These are phyloP conservation scores for Apiotrichum siamense DNA, from an alignment of 1,284 basidiomycete species.

Conservation along the genomic window DNA sequence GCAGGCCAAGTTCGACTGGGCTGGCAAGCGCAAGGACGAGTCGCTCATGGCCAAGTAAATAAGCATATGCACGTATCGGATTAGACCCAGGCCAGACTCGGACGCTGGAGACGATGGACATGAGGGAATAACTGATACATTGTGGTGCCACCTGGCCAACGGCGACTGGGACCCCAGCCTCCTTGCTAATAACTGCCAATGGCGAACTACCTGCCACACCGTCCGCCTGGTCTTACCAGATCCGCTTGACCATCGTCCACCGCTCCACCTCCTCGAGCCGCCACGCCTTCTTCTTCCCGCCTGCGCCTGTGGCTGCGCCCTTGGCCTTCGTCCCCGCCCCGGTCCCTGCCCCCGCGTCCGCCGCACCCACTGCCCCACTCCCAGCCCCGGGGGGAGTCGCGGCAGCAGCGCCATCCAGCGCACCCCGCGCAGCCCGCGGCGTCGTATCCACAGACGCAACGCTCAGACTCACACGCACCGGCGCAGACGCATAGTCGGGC, in stretches of 20 bases:
- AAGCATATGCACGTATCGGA: constrained; percentile 11
- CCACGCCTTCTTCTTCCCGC: constrained; percentile 56
- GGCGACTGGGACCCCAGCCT: not conserved
- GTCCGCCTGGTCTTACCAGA: constrained; percentile 57
- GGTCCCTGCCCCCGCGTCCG: no score
- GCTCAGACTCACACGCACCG: no score
- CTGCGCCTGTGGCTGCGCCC: no score
- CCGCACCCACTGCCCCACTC: no score
- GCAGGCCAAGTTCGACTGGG: constrained; percentile 40
- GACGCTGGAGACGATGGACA: no score
- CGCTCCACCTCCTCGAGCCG: constrained; percentile 78
- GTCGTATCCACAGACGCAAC: not conserved
- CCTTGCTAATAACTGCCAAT: no score
- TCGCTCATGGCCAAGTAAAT: constrained; percentile 16
- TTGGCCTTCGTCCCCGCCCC: no score
- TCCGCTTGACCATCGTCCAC: constrained; percentile 90
- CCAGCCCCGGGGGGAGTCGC: no score
- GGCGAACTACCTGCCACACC: not conserved
- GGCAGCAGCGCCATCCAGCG: constrained; percentile 53
- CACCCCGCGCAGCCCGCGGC: constrained; percentile 47
- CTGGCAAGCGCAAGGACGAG: constrained; percentile 37
- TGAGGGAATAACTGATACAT: not conserved
- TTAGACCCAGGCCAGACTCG: no score
- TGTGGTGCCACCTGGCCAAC: no score
- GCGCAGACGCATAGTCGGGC: constrained; percentile 47